A percentile compares a stretch with the other conserved stretches of the same genome.
Conservation (phyloP, 1,139 yeast genomes). For the Eremothecium coryli region DNA sequence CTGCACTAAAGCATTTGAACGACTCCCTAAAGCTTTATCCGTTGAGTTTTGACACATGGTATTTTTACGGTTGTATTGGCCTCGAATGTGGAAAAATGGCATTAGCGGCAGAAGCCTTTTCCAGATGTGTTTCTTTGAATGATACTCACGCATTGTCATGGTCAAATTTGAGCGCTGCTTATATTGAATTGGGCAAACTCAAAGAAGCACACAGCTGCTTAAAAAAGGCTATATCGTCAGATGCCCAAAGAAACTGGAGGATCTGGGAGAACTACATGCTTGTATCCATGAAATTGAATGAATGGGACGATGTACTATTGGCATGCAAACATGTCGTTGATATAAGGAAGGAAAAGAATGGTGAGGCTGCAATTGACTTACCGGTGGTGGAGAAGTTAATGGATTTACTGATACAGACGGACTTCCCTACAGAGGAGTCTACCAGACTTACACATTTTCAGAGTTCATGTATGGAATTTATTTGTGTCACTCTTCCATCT, state of each 20-base stretch:
- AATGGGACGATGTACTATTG: conserved; percentile 79
- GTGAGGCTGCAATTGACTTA: conserved; percentile 65
- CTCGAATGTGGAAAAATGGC: conserved; percentile 64
- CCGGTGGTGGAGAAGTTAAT: conserved; percentile 69
- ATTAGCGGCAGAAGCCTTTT: conserved; percentile 85
- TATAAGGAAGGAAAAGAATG: conserved; percentile 41
- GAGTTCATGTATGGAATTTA: conserved; percentile 55
- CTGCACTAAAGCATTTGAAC: conserved; percentile 58
- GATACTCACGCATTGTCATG: conserved; percentile 78
- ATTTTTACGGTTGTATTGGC: conserved; percentile 85
- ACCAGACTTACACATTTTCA: conserved; percentile 50
- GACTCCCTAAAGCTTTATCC: conserved; percentile 72
- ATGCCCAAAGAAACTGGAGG: conserved; percentile 72
- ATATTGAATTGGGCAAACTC: conserved; percentile 53
- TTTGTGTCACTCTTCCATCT: conserved; percentile 56
- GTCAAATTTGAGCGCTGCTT: conserved; percentile 88
- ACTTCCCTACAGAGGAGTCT: conserved; percentile 39
- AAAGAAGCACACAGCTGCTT: conserved; percentile 78
- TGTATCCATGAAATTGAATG: conserved; percentile 70
- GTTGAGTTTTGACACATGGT: conserved; percentile 79
- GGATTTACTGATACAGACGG: conserved; percentile 49
- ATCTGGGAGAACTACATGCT: conserved; percentile 81
- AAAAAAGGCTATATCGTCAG: conserved; percentile 66
- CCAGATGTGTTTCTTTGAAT: conserved; percentile 82
- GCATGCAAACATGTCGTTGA: conserved; percentile 61